These are phyloP conservation scores for Sphagnum fallax DNA, from an alignment of 228 moss, liverwort and hornwort genomes.

Conservation along the genomic window DNA sequence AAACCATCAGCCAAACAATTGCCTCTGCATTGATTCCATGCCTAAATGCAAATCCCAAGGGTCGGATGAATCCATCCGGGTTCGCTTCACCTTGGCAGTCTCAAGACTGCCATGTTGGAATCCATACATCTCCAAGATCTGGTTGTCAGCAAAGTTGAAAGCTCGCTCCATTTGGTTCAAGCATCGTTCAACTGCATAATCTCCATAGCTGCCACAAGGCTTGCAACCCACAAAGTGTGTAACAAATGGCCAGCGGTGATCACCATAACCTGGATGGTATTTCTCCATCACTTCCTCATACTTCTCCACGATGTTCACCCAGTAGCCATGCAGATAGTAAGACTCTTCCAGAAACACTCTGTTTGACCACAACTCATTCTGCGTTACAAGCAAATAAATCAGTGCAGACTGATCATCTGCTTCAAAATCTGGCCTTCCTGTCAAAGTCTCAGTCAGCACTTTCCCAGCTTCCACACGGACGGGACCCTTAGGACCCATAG, in stretches of 20 bases:
- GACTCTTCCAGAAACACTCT: slow-evolving; percentile 6
- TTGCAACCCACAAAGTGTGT: neutral
- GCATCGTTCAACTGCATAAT: neutral
- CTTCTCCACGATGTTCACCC: slow-evolving; percentile 7
- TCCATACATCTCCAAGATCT: neutral
- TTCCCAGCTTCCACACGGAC: slow-evolving; percentile 5
- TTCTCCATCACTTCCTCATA: slow-evolving; percentile 11
- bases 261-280: slow-evolving; percentile 5
- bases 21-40: too few species aligned
- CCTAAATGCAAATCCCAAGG: neutral
- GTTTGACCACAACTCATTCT: neutral
- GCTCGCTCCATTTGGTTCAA: neutral
- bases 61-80: neutral
- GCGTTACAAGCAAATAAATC: slow-evolving; percentile 3
- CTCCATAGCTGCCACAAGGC: neutral
- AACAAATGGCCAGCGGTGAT: slow-evolving; percentile 1
- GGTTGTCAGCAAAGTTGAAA: neutral
- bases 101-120: neutral
- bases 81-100: neutral
- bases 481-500: slow-evolving; percentile 8
- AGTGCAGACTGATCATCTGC: slow-evolving; percentile 9
- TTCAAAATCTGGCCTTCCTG: slow-evolving; percentile 6
- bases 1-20: too few species aligned
- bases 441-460: slow-evolving; percentile 1
- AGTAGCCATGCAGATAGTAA: slow-evolving; percentile 10